A percentile compares a stretch with the other conserved stretches of the same genome.
These are phyloP conservation scores for Streptanthus diversifolius DNA, from an alignment of 345 rosid species.

Conservation along the genomic window DNA sequence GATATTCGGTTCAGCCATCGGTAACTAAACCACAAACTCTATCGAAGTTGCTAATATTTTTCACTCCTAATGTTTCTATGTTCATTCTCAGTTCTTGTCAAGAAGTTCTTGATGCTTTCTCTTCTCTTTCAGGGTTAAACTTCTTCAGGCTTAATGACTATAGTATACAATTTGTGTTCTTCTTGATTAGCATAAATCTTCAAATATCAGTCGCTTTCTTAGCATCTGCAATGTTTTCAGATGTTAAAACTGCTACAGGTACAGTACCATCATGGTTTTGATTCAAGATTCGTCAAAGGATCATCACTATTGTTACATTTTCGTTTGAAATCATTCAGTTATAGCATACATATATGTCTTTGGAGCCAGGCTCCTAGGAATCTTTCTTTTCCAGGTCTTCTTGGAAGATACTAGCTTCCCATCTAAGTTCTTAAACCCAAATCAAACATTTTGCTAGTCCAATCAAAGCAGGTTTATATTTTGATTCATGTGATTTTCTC, in stretches of 20 bases:
- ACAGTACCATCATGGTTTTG: neutral
- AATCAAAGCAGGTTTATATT: neutral
- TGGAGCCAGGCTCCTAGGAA: constrained; percentile 86
- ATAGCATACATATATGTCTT: constrained; percentile 67
- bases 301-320: neutral
- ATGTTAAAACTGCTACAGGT: constrained; percentile 94
- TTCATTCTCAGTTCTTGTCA: neutral
- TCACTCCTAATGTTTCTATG: neutral
- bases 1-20: constrained; percentile 69
- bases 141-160: constrained; percentile 81
- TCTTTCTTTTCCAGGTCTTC: constrained; percentile 67
- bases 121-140: constrained; percentile 59
- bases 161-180: constrained; percentile 75
- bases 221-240: constrained; percentile 64
- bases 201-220: constrained; percentile 83
- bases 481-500: neutral
- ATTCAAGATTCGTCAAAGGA: neutral
- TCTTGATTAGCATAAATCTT: constrained; percentile 63
- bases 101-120: constrained; percentile 8
- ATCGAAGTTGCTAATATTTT: neutral
- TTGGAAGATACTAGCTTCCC: constrained; percentile 69
- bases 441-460: neutral
- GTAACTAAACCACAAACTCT: constrained; percentile 34
- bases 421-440: constrained; percentile 45
- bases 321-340: constrained; percentile 41